Conservation (phyloP, 2,329 filamentous ascomycete species). For the Cercospora sp. region DNA sequence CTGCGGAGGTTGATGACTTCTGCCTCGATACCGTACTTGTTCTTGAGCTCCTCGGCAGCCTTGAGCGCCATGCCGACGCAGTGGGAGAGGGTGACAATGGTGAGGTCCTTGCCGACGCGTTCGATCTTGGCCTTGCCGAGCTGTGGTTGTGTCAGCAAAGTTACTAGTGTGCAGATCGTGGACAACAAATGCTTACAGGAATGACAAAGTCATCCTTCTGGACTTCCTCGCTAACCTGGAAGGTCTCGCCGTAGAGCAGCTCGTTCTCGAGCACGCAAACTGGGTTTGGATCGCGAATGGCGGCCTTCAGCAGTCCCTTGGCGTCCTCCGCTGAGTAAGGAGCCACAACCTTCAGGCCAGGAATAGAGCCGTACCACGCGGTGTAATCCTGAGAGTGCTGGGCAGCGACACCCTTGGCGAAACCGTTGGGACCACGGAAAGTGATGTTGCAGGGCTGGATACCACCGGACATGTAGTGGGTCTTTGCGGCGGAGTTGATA, state of each 20-base stretch:
- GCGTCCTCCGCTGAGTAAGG: slow-evolving; percentile 98
- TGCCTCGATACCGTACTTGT: slow-evolving; percentile 91
- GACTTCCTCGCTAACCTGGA: slow-evolving; percentile 96
- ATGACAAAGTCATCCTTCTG: slow-evolving; percentile 96
- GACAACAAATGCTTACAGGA: slow-evolving; percentile 53
- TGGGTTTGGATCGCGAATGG: slow-evolving; percentile 97
- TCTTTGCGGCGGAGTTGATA: slow-evolving; percentile 98
- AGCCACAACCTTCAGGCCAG: slow-evolving; percentile 92
- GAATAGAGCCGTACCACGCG: slow-evolving; percentile 98
- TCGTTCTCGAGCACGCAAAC: slow-evolving; percentile 68
- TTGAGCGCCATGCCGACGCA: slow-evolving; percentile 89
- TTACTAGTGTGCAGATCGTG: not conserved
- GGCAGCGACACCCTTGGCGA: slow-evolving; percentile 89
- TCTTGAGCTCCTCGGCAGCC: slow-evolving; percentile 88
- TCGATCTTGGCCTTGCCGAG: slow-evolving; percentile 99
- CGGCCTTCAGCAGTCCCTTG: slow-evolving; percentile 96
- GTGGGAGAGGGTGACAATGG: slow-evolving; percentile 90
- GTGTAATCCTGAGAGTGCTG: slow-evolving; percentile 99
- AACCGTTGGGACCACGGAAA: slow-evolving; percentile 98
- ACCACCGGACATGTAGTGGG: slow-evolving; percentile 99
- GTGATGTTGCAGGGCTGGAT: slow-evolving; percentile 99
- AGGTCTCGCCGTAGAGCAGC: slow-evolving; percentile 84
- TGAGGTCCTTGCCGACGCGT: slow-evolving; percentile 91
- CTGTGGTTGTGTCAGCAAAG: slow-evolving; percentile 32
- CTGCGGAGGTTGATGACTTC: slow-evolving; percentile 99